Evolutionary conservation across 225 moss, liverwort and hornwort genomes (phyloP).

Genomic region (Pseudoscleropodium purum): DNA sequence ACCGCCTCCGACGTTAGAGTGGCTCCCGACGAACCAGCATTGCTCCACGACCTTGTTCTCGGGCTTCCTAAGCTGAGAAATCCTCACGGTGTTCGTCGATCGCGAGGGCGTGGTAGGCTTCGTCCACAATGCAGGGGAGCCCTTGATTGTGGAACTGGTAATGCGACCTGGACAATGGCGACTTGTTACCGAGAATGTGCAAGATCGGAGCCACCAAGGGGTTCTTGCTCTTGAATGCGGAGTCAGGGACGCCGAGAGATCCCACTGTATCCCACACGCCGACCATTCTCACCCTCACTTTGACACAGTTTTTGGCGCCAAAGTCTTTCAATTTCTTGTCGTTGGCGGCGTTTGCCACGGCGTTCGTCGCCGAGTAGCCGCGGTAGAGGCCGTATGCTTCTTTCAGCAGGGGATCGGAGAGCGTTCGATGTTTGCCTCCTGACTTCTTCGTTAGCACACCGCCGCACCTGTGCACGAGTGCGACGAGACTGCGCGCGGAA

Average conservation of each 20-base stretch:
- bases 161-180: background rate
- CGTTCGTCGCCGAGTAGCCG: background rate
- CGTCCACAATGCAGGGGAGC: conserved; percentile 13
- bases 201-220: background rate
- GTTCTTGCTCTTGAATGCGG: conserved; percentile 1
- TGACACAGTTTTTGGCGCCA: background rate
- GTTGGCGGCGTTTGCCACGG: background rate
- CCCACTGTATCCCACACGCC: conserved; percentile 28
- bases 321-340: background rate
- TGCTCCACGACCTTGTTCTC: conserved; percentile 6
- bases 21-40: conserved; percentile 18
- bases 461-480: conserved; percentile 8
- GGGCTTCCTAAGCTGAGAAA: background rate
- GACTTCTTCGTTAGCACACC: background rate
- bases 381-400: conserved; percentile 8
- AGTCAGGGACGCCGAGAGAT: conserved; percentile 1
- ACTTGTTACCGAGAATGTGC: background rate
- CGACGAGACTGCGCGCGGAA: conserved; percentile 33
- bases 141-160: background rate
- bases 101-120: conserved; percentile 18
- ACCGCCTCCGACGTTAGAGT: conserved; percentile 7
- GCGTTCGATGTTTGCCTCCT: background rate
- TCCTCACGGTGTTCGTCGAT: conserved; percentile 17
- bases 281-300: background rate
- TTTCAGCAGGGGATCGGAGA: background rate